These are phyloP conservation scores for Plasmodium gonderi DNA, from an alignment of 169 alveolate species.

Conservation along the genomic window DNA sequence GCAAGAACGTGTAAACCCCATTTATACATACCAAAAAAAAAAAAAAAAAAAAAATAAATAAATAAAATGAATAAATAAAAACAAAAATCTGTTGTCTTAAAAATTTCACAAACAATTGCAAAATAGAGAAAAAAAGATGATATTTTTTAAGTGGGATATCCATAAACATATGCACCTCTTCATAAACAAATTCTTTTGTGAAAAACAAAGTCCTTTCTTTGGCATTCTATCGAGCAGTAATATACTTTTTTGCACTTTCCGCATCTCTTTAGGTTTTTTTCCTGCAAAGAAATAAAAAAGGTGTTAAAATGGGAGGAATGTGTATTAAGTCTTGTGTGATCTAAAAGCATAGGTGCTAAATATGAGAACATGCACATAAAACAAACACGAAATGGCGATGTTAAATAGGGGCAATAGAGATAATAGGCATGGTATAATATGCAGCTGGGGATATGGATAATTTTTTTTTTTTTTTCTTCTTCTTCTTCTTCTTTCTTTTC, in stretches of 20 bases:
- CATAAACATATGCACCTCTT: not conserved
- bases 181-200: constrained; percentile 87
- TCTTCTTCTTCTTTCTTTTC: too few relatives aligned
- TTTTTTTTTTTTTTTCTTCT: too few relatives aligned
- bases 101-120: not conserved
- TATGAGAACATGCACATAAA: too few relatives aligned
- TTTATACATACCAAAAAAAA: not conserved
- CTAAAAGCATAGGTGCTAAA: too few relatives aligned
- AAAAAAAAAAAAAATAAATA: not conserved
- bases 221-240: constrained; percentile 90
- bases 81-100: too few relatives aligned
- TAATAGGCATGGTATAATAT: not conserved
- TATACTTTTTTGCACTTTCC: constrained; percentile 89
- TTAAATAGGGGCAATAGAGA: not conserved
- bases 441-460: too few relatives aligned
- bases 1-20: not conserved
- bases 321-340: too few relatives aligned
- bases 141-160: not conserved
- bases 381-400: too few relatives aligned
- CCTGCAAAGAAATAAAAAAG: constrained; percentile 15
- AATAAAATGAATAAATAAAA: too few relatives aligned
- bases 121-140: not conserved
- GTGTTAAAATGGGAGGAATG: too few relatives aligned
- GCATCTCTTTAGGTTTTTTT: constrained; percentile 79
- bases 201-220: constrained; percentile 88